These are phyloP conservation scores for Schrenkiella parvula DNA, from an alignment of 345 rosid species.

Conservation along the genomic window DNA sequence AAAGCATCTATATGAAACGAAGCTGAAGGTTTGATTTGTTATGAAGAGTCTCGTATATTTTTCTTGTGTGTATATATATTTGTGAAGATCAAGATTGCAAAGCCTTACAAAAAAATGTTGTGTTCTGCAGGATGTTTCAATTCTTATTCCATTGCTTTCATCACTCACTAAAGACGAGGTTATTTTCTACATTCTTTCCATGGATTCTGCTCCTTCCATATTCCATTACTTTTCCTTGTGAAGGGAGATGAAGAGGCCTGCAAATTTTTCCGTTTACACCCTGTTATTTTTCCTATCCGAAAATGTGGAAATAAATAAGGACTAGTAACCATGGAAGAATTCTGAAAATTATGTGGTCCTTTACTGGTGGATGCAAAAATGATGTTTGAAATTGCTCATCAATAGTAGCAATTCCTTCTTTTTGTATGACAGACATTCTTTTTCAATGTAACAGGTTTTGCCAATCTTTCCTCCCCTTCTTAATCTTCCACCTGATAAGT, in stretches of 20 bases:
- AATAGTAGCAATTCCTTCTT: not conserved
- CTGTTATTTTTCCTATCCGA: not conserved
- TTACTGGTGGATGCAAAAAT: slow-evolving; percentile 7
- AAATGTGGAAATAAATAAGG: not conserved
- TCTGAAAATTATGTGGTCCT: not conserved
- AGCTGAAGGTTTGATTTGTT: slow-evolving; percentile 63
- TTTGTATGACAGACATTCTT: not conserved
- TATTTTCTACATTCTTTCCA: slow-evolving; percentile 21
- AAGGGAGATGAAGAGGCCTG: slow-evolving; percentile 10
- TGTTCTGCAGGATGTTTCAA: slow-evolving; percentile 81
- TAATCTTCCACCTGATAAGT: slow-evolving; percentile 84
- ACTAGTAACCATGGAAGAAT: slow-evolving; percentile 1
- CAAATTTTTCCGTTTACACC: not conserved
- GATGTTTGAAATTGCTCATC: not conserved
- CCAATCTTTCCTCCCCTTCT: slow-evolving; percentile 92
- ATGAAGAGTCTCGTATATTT: slow-evolving; percentile 7
- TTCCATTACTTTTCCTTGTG: not conserved
- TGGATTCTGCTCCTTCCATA: slow-evolving; percentile 9
- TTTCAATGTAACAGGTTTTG: slow-evolving; percentile 54
- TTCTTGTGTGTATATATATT: slow-evolving; percentile 10
- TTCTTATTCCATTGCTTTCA: slow-evolving; percentile 90
- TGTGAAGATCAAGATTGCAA: slow-evolving; percentile 1
- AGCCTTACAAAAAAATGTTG: slow-evolving; percentile 12
- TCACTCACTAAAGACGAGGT: slow-evolving; percentile 96
- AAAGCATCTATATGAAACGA: slow-evolving; percentile 87